phyloP scores from a whole-genome alignment of 2,329 filamentous ascomycete species.

The Capronia epimyces region DNA sequence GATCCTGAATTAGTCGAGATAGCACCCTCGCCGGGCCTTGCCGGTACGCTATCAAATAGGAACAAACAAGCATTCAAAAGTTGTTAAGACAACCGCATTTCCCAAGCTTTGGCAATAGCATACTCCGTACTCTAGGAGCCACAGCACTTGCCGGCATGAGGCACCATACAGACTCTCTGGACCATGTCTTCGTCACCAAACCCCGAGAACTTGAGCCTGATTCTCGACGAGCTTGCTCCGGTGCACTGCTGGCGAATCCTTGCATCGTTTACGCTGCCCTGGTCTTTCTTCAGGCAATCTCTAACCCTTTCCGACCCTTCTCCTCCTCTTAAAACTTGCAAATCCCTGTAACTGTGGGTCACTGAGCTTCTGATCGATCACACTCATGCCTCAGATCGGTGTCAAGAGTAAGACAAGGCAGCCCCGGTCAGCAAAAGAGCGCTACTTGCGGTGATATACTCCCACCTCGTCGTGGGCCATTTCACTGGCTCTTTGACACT shows the following conservation, averaged over 20 bases:
- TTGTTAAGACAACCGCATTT: background rate
- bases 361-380: background rate
- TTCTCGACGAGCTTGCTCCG: background rate
- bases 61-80: background rate
- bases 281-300: background rate
- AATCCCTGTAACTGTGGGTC: background rate
- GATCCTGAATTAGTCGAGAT: background rate
- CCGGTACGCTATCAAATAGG: background rate
- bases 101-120: background rate
- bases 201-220: background rate
- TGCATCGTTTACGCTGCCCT: background rate
- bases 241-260: background rate
- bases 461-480: background rate
- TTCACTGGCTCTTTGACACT: background rate
- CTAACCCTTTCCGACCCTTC: background rate
- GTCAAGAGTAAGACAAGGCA: too few relatives aligned
- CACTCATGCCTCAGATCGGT: background rate
- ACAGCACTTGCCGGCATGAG: background rate
- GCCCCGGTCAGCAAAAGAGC: background rate
- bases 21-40: background rate
- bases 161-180: background rate
- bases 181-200: background rate
- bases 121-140: background rate
- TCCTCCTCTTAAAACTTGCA: background rate
- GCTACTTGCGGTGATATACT: too few relatives aligned